Evolutionary conservation across 306 rosid genomes (phyloP).

Genomic region (Mucuna pruriens): DNA sequence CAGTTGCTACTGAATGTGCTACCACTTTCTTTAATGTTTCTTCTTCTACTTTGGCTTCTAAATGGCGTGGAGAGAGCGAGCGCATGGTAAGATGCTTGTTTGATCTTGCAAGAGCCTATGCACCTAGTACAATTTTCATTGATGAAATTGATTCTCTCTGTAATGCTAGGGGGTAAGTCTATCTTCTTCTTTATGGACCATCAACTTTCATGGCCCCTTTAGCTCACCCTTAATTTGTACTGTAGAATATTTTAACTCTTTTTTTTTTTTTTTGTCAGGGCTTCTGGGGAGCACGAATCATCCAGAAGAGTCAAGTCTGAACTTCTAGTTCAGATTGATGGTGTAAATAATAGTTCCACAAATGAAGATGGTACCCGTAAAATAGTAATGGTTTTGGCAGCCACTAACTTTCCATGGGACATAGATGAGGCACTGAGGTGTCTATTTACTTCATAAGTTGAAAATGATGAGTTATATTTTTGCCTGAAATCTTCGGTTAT

Average conservation of each 20-base stretch:
- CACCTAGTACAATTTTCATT: slow-evolving; percentile 96
- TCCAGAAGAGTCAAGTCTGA: slow-evolving; percentile 99
- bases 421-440: slow-evolving; percentile 98
- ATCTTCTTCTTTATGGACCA: background rate
- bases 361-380: slow-evolving; percentile 94
- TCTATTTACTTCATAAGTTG: slow-evolving; percentile 6
- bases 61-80: slow-evolving; percentile 99
- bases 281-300: slow-evolving; percentile 99
- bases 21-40: slow-evolving; percentile 98
- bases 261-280: slow-evolving; percentile 64
- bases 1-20: slow-evolving; percentile 98
- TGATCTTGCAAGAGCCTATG: slow-evolving; percentile 99
- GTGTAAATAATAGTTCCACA: slow-evolving; percentile 77
- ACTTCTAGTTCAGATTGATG: slow-evolving; percentile 98
- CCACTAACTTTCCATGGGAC: slow-evolving; percentile 99
- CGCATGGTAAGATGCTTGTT: slow-evolving; percentile 97
- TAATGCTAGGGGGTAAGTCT: slow-evolving; percentile 89
- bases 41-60: slow-evolving; percentile 95
- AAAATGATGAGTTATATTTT: background rate
- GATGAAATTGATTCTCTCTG: slow-evolving; percentile 98
- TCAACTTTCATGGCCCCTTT: background rate
- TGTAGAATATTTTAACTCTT: too few species aligned
- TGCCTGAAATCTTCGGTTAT: background rate
- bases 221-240: background rate
- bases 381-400: slow-evolving; percentile 96